Percentiles rank a stretch among this genome's conserved stretches.
Evolutionary conservation across 192 early-diverging fungal genomes (phyloP).

Genomic region (Backusella australiensis): DNA sequence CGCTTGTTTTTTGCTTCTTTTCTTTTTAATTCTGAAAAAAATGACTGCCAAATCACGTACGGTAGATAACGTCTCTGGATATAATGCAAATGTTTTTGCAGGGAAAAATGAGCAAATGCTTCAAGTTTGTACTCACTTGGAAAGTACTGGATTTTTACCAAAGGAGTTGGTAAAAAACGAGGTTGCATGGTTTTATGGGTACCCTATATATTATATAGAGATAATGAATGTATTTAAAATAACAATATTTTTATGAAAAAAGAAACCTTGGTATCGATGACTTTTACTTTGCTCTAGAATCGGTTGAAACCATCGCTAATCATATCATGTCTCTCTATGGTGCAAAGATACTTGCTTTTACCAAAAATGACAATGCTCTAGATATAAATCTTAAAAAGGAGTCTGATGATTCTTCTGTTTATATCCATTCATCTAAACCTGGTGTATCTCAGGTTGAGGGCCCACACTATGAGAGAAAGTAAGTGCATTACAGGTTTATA

Average conservation of each 20-base stretch:
- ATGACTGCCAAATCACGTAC: background rate
- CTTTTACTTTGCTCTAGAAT: slow-evolving; percentile 95
- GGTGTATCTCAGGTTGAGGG: slow-evolving; percentile 88
- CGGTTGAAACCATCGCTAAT: slow-evolving; percentile 86
- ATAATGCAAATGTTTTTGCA: slow-evolving; percentile 81
- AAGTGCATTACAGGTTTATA: slow-evolving; percentile 7
- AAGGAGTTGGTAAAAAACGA: slow-evolving; percentile 85
- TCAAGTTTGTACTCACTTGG: slow-evolving; percentile 80
- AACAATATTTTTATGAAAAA: background rate
- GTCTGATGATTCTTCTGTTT: slow-evolving; percentile 89
- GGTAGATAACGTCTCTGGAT: slow-evolving; percentile 45
- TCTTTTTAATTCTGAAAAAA: background rate
- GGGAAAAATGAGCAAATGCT: slow-evolving; percentile 93
- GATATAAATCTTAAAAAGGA: slow-evolving; percentile 90
- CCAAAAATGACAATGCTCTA: slow-evolving; percentile 75
- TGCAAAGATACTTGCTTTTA: slow-evolving; percentile 90
- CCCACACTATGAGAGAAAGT: slow-evolving; percentile 78
- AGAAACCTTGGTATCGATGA: slow-evolving; percentile 98
- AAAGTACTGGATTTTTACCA: slow-evolving; percentile 88
- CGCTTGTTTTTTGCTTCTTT: background rate
- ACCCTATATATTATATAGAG: slow-evolving; percentile 61
- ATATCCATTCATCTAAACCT: slow-evolving; percentile 93
- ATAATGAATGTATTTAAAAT: background rate
- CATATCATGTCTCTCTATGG: slow-evolving; percentile 96
- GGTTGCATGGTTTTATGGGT: slow-evolving; percentile 79